Percentiles rank a stretch among this genome's conserved stretches.
phyloP scores from a whole-genome alignment of 192 early-diverging fungal species.

The Coemansia aciculifera region DNA sequence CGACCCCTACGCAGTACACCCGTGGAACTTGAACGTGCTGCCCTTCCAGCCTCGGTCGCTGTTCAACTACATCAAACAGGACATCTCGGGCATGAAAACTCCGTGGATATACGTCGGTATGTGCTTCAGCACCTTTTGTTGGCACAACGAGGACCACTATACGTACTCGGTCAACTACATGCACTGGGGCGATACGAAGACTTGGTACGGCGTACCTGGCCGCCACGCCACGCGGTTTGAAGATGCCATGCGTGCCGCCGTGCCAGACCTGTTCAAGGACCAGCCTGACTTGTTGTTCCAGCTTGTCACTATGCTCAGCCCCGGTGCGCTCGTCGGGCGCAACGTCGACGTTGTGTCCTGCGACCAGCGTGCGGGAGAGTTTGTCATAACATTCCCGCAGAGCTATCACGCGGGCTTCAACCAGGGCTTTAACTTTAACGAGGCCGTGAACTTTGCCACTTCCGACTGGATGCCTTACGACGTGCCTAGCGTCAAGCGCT shows the following conservation, averaged over 20 bases:
- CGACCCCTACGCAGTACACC: constrained; percentile 67
- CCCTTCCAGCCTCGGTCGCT: constrained; percentile 79
- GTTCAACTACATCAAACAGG: constrained; percentile 84
- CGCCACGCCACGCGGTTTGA: constrained; percentile 80
- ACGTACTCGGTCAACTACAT: constrained; percentile 97
- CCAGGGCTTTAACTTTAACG: constrained; percentile 95
- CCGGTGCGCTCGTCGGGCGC: constrained; percentile 67
- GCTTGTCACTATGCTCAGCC: constrained; percentile 88
- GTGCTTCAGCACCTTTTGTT: constrained; percentile 95
- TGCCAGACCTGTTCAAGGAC: constrained; percentile 86
- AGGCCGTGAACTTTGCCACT: constrained; percentile 96
- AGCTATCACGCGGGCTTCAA: constrained; percentile 97
- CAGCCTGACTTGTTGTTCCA: constrained; percentile 94
- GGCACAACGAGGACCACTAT: constrained; percentile 98
- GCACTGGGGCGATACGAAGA: constrained; percentile 96
- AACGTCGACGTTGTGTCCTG: constrained; percentile 74
- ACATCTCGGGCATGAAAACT: constrained; percentile 96
- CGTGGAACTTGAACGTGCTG: constrained; percentile 90
- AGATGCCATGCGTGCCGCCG: constrained; percentile 70
- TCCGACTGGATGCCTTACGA: constrained; percentile 89
- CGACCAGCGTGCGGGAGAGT: constrained; percentile 91
- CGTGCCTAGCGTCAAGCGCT: constrained; percentile 74
- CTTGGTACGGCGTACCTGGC: constrained; percentile 95
- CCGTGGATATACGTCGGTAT: constrained; percentile 98
- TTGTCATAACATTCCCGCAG: constrained; percentile 92